Base-by-base conservation (phyloP, 352 stramenopile genomes). In the Phytophthora sp. region DNA sequence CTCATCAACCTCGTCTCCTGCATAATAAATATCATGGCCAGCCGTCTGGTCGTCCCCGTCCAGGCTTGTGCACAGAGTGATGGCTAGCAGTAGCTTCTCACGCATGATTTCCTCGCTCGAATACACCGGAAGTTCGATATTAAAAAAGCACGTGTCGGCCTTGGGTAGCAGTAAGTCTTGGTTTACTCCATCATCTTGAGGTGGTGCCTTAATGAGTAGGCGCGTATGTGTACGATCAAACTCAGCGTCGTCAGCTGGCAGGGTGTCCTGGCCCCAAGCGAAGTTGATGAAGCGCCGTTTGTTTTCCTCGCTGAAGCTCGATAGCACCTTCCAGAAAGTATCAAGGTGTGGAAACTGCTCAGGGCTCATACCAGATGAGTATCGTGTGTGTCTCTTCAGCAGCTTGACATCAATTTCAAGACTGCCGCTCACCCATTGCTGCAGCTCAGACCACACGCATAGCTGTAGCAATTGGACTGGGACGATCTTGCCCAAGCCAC, bases 141-240 rank as follows among this genome's bases (percentile, higher is more conserved):
- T 94, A 69, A 94, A 94, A 38, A 94, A 94, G 76, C 86, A 94
- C 26, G 86, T 94, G 39, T 94, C 86, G 1, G 86, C 82, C 55
- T 90, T 92, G 32, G 86, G 86, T 18, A 94, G 58, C 41, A 91
- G 54, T 13, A 51, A 56, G 51, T 94, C 83, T 50, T 91, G 82
- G 35, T 69, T 61, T 0, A 59, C 45, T 18, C 50, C 64, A 8
- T 54, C 30, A 13, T 69, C 73, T 43, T 71, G 57, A 5, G 76
- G 63, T 4, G 83, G 79, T 23, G 79, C 66, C 60, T 94, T 94
- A 49, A 94, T 83, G 18, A 92, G 65, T 34, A 94, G 41, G 3
- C 86, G 72, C 12, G 85, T 91, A 43, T 90, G 82, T 5, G 82
- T 91, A 1, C 83, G 79, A 66, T 92, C 81, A 35, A 93, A 95